These are phyloP conservation scores for Aspergillus conjunctus DNA, from an alignment of 495 filamentous ascomycete genomes.

Conservation along the genomic window DNA sequence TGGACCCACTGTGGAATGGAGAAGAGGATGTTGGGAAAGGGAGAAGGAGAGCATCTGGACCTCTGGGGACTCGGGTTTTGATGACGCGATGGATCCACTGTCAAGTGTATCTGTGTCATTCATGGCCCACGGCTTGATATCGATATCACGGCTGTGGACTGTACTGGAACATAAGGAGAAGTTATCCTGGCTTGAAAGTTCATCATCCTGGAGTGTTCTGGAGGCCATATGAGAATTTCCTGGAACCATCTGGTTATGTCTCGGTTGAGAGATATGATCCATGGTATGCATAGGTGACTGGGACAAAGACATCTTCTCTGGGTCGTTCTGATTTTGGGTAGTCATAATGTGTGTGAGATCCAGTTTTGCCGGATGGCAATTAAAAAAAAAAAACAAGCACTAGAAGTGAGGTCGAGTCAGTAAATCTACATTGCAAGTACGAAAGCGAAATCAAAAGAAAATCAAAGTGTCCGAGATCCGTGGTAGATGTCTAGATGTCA, in stretches of 20 bases:
- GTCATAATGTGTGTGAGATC: conserved; percentile 39
- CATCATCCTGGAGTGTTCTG: conserved; percentile 51
- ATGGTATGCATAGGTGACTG: conserved; percentile 36
- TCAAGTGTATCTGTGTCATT: conserved; percentile 45
- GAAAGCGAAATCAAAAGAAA: conserved; percentile 21
- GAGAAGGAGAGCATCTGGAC: conserved; percentile 53
- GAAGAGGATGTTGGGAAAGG: conserved; percentile 44
- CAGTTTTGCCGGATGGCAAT: conserved; percentile 23
- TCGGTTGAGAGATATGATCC: conserved; percentile 36
- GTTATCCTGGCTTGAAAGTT: conserved; percentile 49
- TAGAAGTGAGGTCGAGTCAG: conserved; percentile 41
- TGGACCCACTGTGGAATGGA: conserved; percentile 46
- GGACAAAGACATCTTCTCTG: conserved; percentile 40
- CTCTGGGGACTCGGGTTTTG: conserved; percentile 45
- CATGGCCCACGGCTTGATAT: conserved; percentile 47
- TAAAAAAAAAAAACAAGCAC: conserved; percentile 25
- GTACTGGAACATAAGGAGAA: conserved; percentile 48
- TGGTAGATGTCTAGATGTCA: conserved; percentile 11
- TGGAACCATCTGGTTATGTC: conserved; percentile 41
- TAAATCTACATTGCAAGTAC: conserved; percentile 25
- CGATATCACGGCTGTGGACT: conserved; percentile 40
- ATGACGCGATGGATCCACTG: conserved; percentile 37
- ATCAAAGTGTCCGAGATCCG: conserved; percentile 34
- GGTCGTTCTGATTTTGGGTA: conserved; percentile 40
- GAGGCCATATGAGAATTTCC: conserved; percentile 46